Conservation (phyloP, 805 yeast genomes). For the Debaryomyces tyrocola region DNA sequence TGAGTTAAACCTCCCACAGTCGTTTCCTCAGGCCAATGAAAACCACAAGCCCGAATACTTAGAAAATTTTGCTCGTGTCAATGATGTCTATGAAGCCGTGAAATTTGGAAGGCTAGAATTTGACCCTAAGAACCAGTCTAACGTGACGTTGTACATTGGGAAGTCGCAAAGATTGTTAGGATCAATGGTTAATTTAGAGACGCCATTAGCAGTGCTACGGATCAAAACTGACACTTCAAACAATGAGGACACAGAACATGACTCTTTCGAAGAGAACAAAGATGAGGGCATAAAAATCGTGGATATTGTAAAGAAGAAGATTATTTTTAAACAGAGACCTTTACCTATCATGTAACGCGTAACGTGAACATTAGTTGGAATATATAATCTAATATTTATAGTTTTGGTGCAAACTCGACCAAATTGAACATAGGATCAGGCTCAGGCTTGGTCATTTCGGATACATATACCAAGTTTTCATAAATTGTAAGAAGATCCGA, state of each 20-base stretch:
- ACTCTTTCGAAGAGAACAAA: neutral
- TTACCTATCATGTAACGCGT: slow-evolving; percentile 66
- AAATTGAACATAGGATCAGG: neutral
- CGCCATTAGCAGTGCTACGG: slow-evolving; percentile 64
- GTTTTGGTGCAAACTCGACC: neutral
- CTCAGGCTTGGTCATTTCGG: neutral
- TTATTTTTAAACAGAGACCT: slow-evolving; percentile 68
- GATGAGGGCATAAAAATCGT: slow-evolving; percentile 47
- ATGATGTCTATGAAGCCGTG: slow-evolving; percentile 45
- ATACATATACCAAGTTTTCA: slow-evolving; percentile 19
- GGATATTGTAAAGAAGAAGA: slow-evolving; percentile 58
- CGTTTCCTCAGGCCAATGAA: slow-evolving; percentile 33
- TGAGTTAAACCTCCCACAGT: slow-evolving; percentile 50
- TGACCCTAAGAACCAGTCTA: slow-evolving; percentile 35
- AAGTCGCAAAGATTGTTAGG: slow-evolving; percentile 72
- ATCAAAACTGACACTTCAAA: slow-evolving; percentile 30
- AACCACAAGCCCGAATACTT: slow-evolving; percentile 26
- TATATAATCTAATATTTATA: neutral
- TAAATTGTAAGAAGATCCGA: slow-evolving; percentile 41
- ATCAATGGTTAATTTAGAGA: slow-evolving; percentile 52
- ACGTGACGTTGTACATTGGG: slow-evolving; percentile 63
- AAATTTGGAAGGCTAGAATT: slow-evolving; percentile 50
- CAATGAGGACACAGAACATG: slow-evolving; percentile 5
- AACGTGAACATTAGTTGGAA: neutral
- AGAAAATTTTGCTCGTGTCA: slow-evolving; percentile 32